phyloP scores from a whole-genome alignment of 192 early-diverging fungal species.

The Backusella morwellensis region DNA sequence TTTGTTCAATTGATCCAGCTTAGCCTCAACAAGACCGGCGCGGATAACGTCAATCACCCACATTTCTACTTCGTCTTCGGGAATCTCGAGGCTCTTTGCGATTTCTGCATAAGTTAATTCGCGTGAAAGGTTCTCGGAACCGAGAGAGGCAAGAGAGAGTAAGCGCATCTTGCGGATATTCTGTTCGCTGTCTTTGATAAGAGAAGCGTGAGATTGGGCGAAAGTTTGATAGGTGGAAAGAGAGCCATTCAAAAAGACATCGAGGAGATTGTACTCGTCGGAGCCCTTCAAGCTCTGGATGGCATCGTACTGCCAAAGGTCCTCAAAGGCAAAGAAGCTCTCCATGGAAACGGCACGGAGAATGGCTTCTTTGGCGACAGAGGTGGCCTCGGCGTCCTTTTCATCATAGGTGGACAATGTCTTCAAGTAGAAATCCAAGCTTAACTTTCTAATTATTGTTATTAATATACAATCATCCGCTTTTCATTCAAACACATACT shows the following conservation, averaged over 20 bases:
- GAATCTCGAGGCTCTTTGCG: conserved; percentile 70
- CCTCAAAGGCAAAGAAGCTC: conserved; percentile 77
- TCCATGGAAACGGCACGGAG: conserved; percentile 63
- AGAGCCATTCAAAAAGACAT: conserved; percentile 64
- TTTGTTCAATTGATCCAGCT: conserved; percentile 89
- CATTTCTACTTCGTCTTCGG: conserved; percentile 84
- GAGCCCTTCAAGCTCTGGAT: conserved; percentile 58
- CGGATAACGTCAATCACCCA: conserved; percentile 96
- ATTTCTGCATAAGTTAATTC: conserved; percentile 76
- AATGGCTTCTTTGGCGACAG: conserved; percentile 53
- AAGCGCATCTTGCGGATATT: conserved; percentile 82
- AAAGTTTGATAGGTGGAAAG: conserved; percentile 66
- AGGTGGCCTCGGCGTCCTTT: conserved; percentile 35
- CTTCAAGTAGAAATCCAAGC: conserved; percentile 65
- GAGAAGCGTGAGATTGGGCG: conserved; percentile 48
- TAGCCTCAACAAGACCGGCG: conserved; percentile 88
- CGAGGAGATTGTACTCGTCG: conserved; percentile 65
- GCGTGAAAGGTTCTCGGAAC: conserved; percentile 63
- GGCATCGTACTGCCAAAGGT: conserved; percentile 63
- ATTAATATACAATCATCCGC: not conserved
- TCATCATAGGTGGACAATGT: conserved; percentile 55
- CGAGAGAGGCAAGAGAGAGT: conserved; percentile 76
- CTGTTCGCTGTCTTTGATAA: conserved; percentile 56
- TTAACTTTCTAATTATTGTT: conserved; percentile 9
- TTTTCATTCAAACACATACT: conserved; percentile 34